Conservation (phyloP, 192 early-diverging fungal genomes). For the Backusella circina region DNA sequence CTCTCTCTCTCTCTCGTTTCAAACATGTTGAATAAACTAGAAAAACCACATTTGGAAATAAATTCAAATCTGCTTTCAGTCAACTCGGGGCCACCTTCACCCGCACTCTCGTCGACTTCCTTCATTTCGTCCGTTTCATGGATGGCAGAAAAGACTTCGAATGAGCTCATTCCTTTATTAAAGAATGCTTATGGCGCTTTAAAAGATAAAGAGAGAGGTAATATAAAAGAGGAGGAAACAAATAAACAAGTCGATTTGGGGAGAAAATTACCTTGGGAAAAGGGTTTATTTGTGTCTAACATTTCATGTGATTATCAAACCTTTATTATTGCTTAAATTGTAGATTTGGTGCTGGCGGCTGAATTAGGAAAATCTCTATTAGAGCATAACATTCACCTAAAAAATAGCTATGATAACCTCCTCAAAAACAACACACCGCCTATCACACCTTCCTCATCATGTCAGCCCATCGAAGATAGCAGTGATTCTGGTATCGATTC, state of each 20-base stretch:
- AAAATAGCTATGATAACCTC: constrained; percentile 36
- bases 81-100: constrained; percentile 25
- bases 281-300: background rate
- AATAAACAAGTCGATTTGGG: background rate
- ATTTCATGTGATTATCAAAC: constrained; percentile 16
- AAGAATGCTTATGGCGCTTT: constrained; percentile 38
- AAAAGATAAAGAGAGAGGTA: constrained; percentile 41
- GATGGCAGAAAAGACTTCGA: constrained; percentile 36
- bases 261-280: background rate
- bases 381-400: constrained; percentile 43
- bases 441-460: background rate
- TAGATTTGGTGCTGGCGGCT: constrained; percentile 40
- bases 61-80: background rate
- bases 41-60: background rate
- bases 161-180: constrained; percentile 37
- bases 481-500: constrained; percentile 12
- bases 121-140: constrained; percentile 37
- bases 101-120: constrained; percentile 28
- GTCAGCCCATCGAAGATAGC: background rate
- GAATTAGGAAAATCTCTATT: constrained; percentile 47
- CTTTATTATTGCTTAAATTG: constrained; percentile 1
- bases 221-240: background rate
- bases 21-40: background rate
- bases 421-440: background rate
- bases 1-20: background rate